These are phyloP conservation scores for Calonectria henricotiae DNA, from an alignment of 2,329 filamentous ascomycete species.

Conservation along the genomic window DNA sequence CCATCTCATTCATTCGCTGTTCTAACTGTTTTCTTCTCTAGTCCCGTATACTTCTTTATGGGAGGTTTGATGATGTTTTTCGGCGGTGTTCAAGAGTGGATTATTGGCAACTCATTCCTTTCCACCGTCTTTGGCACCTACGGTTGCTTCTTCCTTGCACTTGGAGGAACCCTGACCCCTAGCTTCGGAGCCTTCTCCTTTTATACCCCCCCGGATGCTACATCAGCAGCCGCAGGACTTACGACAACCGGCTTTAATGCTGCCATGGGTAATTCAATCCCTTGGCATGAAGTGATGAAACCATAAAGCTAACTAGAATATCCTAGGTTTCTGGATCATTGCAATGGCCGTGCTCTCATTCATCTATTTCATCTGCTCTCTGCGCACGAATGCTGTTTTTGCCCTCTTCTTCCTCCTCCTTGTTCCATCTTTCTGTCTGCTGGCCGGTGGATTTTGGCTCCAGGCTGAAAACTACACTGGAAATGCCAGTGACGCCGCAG, in stretches of 20 bases:
- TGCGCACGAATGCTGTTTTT: slow-evolving; percentile 1
- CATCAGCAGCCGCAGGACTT: slow-evolving; percentile 8
- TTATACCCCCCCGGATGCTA: slow-evolving; percentile 2
- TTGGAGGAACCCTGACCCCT: slow-evolving; percentile 5
- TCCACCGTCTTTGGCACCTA: slow-evolving; percentile 12
- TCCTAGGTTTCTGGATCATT: background rate
- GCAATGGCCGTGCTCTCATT: slow-evolving; percentile 1
- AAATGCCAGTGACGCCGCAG: background rate
- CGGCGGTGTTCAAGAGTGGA: background rate
- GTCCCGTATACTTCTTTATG: slow-evolving; percentile 20
- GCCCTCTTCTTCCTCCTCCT: slow-evolving; percentile 18
- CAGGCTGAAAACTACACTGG: slow-evolving; percentile 13
- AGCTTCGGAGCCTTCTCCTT: slow-evolving; percentile 10
- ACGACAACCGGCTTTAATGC: slow-evolving; percentile 13
- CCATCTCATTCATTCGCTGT: no score
- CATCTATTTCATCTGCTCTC: slow-evolving; percentile 21
- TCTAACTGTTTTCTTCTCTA: background rate
- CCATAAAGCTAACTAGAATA: background rate
- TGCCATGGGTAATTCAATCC: background rate
- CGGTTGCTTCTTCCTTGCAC: slow-evolving; percentile 13
- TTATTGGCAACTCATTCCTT: slow-evolving; percentile 5
- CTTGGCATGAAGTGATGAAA: background rate
- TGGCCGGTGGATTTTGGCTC: slow-evolving; percentile 13
- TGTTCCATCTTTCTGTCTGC: background rate
- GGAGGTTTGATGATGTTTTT: slow-evolving; percentile 22